These are phyloP conservation scores for Colletotrichum zoysiae DNA, from an alignment of 2,329 filamentous ascomycete species.

Conservation along the genomic window DNA sequence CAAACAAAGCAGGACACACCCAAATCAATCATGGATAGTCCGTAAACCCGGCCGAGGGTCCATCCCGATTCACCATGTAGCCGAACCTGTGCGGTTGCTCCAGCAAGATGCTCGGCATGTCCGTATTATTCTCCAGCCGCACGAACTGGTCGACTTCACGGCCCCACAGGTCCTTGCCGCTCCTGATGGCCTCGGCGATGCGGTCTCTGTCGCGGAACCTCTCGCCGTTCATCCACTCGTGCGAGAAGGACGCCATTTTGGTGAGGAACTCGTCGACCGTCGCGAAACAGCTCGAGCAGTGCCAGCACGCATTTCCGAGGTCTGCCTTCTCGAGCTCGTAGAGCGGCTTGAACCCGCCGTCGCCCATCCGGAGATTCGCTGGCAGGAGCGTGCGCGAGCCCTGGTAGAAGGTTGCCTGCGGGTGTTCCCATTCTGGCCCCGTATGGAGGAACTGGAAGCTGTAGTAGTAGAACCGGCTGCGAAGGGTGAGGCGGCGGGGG, in stretches of 20 bases:
- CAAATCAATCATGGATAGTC: slow-evolving; percentile 54
- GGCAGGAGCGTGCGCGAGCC: slow-evolving; percentile 62
- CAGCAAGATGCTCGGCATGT: slow-evolving; percentile 64
- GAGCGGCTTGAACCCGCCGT: slow-evolving; percentile 37
- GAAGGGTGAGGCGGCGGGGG: slow-evolving; percentile 65
- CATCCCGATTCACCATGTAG: slow-evolving; percentile 62
- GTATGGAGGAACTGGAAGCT: slow-evolving; percentile 66
- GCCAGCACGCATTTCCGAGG: slow-evolving; percentile 66
- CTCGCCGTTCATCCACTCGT: slow-evolving; percentile 62
- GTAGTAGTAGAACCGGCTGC: slow-evolving; percentile 69
- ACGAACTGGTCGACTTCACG: slow-evolving; percentile 61
- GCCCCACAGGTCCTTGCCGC: slow-evolving; percentile 68
- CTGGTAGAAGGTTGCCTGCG: slow-evolving; percentile 69
- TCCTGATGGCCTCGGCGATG: slow-evolving; percentile 64
- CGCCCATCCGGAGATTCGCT: slow-evolving; percentile 63
- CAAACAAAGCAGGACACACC: neutral
- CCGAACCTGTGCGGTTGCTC: slow-evolving; percentile 54
- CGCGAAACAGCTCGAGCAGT: slow-evolving; percentile 72
- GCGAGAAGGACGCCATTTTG: slow-evolving; percentile 64
- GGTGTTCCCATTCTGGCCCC: slow-evolving; percentile 64
- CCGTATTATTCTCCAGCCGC: slow-evolving; percentile 62
- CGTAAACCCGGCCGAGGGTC: slow-evolving; percentile 60
- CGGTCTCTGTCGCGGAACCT: slow-evolving; percentile 60
- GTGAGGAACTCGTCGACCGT: slow-evolving; percentile 67
- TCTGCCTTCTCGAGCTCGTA: slow-evolving; percentile 48